Conservation (phyloP, 352 stramenopile genomes). For the Pilasporangium apinafurcum region DNA sequence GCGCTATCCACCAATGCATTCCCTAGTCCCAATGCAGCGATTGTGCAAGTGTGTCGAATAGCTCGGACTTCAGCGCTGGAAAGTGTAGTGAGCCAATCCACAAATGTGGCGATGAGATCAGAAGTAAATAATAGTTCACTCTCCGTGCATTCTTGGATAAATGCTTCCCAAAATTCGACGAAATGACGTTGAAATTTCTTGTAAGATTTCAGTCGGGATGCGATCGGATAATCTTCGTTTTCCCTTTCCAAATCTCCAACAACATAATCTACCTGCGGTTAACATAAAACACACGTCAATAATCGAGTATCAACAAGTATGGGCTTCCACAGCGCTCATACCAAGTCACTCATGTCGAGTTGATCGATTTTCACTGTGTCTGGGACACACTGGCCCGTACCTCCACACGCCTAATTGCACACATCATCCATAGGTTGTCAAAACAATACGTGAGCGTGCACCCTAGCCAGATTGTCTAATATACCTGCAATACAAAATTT, state of each 20-base stretch:
- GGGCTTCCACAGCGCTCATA: slow-evolving; percentile 1
- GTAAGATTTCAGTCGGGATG: slow-evolving; percentile 43
- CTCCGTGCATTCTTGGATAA: slow-evolving; percentile 74
- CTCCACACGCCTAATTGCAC: slow-evolving; percentile 40
- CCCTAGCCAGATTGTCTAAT: too few species aligned
- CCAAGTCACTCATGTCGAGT: slow-evolving; percentile 67
- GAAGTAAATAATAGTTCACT: slow-evolving; percentile 78
- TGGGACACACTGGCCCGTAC: slow-evolving; percentile 36
- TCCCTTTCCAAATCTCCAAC: slow-evolving; percentile 55
- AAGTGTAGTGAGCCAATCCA: slow-evolving; percentile 79
- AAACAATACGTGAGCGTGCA: too few species aligned
- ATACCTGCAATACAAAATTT: slow-evolving; percentile 65
- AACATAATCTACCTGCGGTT: slow-evolving; percentile 34
- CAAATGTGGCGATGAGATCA: slow-evolving; percentile 46
- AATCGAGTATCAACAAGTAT: background rate
- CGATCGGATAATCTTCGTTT: slow-evolving; percentile 61
- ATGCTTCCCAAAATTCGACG: slow-evolving; percentile 67
- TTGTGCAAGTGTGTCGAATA: slow-evolving; percentile 71
- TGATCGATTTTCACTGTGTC: slow-evolving; percentile 47
- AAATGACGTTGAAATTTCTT: slow-evolving; percentile 68
- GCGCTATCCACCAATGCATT: slow-evolving; percentile 56
- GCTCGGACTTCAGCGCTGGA: slow-evolving; percentile 82
- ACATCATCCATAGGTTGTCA: background rate
- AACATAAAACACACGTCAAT: background rate
- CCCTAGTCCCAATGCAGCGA: slow-evolving; percentile 61